Conservation (phyloP, 1,284 basidiomycete species). For the Cutaneotrichosporon cutaneum region DNA sequence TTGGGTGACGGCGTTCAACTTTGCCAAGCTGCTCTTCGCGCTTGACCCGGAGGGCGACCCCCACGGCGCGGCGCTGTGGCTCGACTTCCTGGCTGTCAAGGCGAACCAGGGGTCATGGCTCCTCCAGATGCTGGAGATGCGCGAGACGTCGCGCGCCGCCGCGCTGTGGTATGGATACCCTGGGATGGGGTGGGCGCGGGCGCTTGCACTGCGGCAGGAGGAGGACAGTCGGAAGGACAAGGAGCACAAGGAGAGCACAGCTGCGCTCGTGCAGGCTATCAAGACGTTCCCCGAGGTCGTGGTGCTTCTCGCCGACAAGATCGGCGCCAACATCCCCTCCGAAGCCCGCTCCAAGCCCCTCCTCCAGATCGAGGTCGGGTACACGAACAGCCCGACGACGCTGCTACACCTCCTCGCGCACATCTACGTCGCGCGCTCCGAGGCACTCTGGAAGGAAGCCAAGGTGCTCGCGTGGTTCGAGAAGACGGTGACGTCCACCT, state of each 20-base stretch:
- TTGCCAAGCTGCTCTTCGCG: constrained; percentile 73
- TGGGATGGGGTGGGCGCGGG: constrained; percentile 75
- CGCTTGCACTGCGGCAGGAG: constrained; percentile 64
- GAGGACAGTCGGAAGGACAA: constrained; percentile 60
- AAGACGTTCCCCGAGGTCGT: constrained; percentile 74
- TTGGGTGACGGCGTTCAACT: constrained; percentile 82
- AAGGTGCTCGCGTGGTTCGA: constrained; percentile 68
- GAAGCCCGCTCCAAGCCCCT: constrained; percentile 62
- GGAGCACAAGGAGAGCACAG: constrained; percentile 63
- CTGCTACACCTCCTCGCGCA: constrained; percentile 67
- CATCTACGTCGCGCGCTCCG: constrained; percentile 76
- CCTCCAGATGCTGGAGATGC: constrained; percentile 61
- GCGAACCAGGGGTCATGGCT: constrained; percentile 77
- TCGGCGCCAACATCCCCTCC: constrained; percentile 65
- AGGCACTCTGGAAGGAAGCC: constrained; percentile 75
- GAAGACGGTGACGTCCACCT: constrained; percentile 48
- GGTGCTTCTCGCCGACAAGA: constrained; percentile 75
- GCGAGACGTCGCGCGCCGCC: constrained; percentile 52
- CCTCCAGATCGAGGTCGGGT: constrained; percentile 69
- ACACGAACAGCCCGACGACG: constrained; percentile 57
- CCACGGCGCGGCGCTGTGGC: constrained; percentile 76
- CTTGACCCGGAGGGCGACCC: constrained; percentile 81
- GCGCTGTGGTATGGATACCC: constrained; percentile 63
- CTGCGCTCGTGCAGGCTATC: constrained; percentile 69
- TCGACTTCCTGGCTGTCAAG: constrained; percentile 80